A percentile compares a stretch with the other conserved stretches of the same genome.
These are phyloP conservation scores for Malus orientalis DNA, from an alignment of 306 rosid species.

Conservation along the genomic window DNA sequence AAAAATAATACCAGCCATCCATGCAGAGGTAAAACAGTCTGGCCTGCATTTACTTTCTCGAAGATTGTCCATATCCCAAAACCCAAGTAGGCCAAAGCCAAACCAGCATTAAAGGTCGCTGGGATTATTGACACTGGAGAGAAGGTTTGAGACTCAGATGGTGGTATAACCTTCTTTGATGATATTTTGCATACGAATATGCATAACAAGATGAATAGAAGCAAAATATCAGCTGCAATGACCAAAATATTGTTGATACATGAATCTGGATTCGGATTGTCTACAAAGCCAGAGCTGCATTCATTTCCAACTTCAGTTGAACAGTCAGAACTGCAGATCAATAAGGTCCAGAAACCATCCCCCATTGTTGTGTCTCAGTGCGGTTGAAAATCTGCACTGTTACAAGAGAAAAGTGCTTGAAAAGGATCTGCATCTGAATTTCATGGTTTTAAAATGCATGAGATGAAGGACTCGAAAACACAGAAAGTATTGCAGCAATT, in stretches of 20 bases:
- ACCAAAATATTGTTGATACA: constrained; percentile 12
- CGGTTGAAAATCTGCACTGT: not conserved
- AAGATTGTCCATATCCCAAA: constrained; percentile 14
- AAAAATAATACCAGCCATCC: constrained; percentile 10
- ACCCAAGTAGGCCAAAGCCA: constrained; percentile 24
- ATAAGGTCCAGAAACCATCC: constrained; percentile 1
- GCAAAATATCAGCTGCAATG: constrained; percentile 11
- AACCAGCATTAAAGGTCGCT: not conserved
- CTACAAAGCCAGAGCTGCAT: not conserved
- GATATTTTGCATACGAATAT: not conserved
- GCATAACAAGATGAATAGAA: constrained; percentile 11
- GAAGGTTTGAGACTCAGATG: not conserved
- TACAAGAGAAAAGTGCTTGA: not conserved
- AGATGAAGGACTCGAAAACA: not conserved
- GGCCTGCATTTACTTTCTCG: not conserved
- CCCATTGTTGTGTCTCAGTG: not conserved
- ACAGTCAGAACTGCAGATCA: constrained; percentile 7
- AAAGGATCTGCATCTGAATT: not conserved
- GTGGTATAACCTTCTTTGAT: not conserved
- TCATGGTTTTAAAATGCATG: not conserved
- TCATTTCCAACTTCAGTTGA: not conserved
- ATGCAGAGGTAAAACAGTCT: constrained; percentile 1
- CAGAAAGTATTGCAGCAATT: not conserved
- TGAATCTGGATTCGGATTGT: constrained; percentile 12
- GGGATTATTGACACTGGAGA: not conserved